Base-by-base conservation (phyloP, 2,329 filamentous ascomycete species). In the Alternaria infectoria region DNA sequence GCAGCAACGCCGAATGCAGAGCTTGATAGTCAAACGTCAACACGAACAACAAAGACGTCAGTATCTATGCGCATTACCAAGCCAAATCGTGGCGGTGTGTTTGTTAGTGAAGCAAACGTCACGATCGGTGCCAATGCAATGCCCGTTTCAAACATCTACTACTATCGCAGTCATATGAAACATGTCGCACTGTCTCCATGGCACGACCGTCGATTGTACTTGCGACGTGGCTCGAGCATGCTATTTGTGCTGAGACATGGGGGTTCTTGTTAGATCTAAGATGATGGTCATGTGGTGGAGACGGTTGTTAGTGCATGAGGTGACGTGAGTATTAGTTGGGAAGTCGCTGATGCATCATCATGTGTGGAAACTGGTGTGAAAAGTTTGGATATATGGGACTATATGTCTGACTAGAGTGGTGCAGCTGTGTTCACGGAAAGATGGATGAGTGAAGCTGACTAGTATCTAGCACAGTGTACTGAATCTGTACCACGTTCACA, bases 171-270 rank as follows among this genome's bases (percentile, higher is more conserved):
- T 6, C 0, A 15, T 25, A 51, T 58, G 56, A 58, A 58, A 52
- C 56, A 25, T 58, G 46, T 52, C 56, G 47, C 56, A 52, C 46
- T 17, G 13, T 52, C 15, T 45, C 23, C 30, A 52, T 62, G n/a
- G 46, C 32, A 19, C n/a, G 21, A 26, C 28, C 11, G 12, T 21
- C 12, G 6, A 36, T 17, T 11, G 11, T 4, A n/a, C 23, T 32
- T 23, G 49, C 49, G 15, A 52, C 49, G 30, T 40, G 32, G 30
- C 30, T 32, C 49, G 28, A 52, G 49, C 30, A 32, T 40, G 36
- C 49, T 21, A n/a, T 36, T 25, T 32, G 21, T 6, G 49, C 19
- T 36, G 17, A 32, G 26, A 51, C 5, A 13, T 23, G 17, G 17
- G 36, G 36, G 36, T 40, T 40, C 36, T 40, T 40, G 36, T 40